A percentile compares a stretch with the other conserved stretches of the same genome.
Evolutionary conservation across 192 early-diverging fungal species (phyloP).

Genomic region (Entomortierella lignicola): DNA sequence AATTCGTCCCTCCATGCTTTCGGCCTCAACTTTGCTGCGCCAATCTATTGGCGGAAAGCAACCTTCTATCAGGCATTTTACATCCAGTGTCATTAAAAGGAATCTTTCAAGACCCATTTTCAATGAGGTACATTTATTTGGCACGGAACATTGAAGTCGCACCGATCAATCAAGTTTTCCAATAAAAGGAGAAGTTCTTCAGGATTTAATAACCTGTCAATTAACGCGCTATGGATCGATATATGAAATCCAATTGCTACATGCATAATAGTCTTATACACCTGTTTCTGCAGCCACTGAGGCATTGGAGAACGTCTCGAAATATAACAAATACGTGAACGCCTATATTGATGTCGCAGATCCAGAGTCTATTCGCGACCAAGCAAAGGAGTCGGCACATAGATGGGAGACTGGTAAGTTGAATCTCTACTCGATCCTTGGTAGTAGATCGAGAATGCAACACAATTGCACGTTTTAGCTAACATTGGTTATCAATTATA

Average conservation of each 20-base stretch:
- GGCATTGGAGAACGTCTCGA: conserved; percentile 40
- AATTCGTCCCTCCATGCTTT: conserved; percentile 2
- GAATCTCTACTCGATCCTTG: background rate
- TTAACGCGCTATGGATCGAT: background rate
- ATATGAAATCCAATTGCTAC: background rate
- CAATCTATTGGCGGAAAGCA: background rate
- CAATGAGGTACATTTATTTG: conserved; percentile 21
- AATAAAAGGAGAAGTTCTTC: background rate
- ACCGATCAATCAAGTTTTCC: background rate
- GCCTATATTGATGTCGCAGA: conserved; percentile 57
- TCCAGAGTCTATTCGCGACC: conserved; percentile 14
- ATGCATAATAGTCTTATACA: conserved; percentile 12
- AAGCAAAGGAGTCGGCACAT: conserved; percentile 34
- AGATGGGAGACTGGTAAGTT: conserved; percentile 48
- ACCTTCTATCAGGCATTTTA: background rate
- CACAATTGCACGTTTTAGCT: background rate
- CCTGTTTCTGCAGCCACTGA: conserved; percentile 16
- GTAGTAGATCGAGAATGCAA: background rate
- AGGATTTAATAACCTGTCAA: background rate
- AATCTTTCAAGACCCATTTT: conserved; percentile 2
- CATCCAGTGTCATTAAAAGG: background rate
- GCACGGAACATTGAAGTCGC: background rate
- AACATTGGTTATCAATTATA: background rate
- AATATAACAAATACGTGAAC: conserved; percentile 55
- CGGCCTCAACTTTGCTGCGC: background rate